A percentile compares a stretch with the other conserved stretches of the same genome.
Conservation (phyloP, 768 basidiomycete genomes). For the Lactifluus hygrophoroides region DNA sequence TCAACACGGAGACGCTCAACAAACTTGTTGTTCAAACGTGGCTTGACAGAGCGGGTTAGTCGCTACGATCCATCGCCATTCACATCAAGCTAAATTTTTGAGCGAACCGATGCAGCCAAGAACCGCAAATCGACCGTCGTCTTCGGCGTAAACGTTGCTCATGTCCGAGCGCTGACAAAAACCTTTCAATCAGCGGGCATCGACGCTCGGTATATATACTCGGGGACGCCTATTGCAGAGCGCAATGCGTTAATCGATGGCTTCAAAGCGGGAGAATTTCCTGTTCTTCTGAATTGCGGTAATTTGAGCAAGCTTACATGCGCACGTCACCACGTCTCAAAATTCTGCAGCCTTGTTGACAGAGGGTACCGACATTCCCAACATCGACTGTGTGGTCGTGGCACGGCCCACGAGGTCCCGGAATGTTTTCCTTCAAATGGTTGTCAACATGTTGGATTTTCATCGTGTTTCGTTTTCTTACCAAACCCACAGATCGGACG, state of each 20-base stretch:
- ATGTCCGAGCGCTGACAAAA: slow-evolving; percentile 67
- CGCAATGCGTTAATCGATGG: slow-evolving; percentile 53
- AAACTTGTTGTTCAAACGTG: slow-evolving; percentile 72
- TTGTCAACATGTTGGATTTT: slow-evolving; percentile 23
- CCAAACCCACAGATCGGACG: slow-evolving; percentile 64
- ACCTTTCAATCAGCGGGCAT: slow-evolving; percentile 66
- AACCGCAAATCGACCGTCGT: slow-evolving; percentile 79
- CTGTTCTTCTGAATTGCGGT: slow-evolving; percentile 90
- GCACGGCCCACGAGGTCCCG: slow-evolving; percentile 83
- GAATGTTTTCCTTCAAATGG: slow-evolving; percentile 92
- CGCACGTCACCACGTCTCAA: not conserved
- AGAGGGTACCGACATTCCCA: slow-evolving; percentile 92
- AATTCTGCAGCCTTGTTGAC: slow-evolving; percentile 64
- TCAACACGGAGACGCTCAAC: slow-evolving; percentile 76
- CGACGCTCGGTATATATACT: slow-evolving; percentile 76
- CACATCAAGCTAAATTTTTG: slow-evolving; percentile 3
- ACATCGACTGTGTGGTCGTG: slow-evolving; percentile 84
- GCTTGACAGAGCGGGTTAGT: slow-evolving; percentile 71
- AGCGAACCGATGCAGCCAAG: slow-evolving; percentile 27
- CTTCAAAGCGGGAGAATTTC: slow-evolving; percentile 68
- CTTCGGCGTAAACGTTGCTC: slow-evolving; percentile 83
- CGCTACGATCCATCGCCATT: not conserved
- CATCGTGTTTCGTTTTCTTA: not conserved
- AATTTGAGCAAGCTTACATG: slow-evolving; percentile 14
- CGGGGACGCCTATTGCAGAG: slow-evolving; percentile 54